Base-by-base conservation (phyloP, 2,329 filamentous ascomycete species). In the Phyllosticta paracitricarpa region DNA sequence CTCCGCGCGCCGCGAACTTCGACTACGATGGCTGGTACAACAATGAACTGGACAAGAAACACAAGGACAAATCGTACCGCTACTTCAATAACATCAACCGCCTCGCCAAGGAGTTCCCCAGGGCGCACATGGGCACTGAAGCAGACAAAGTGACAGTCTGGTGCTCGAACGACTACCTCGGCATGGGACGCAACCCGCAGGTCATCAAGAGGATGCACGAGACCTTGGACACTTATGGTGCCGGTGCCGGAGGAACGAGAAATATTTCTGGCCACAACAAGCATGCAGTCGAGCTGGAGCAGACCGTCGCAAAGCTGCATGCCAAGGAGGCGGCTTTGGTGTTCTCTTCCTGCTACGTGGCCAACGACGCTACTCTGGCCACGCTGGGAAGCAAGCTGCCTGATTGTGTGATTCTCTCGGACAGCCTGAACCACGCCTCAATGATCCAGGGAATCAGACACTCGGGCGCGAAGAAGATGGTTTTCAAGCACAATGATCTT, bases 21-120 rank as follows among this genome's bases (percentile, higher is more conserved):
- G 83, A 97, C 76, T 99, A 99, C 71, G 86, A 96, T 70, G 84
- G 75, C 55, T 99, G 97, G 77, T 99, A 97, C 78, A 79, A 87
- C 66, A 79, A 79, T 64, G 93, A 99, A 75, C 78, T 99, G 67
- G 91, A 97, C 69, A 97, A 97, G 84, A 99, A 99, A 81, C 94
- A 96, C 83, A 92, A 96, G 82, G 94, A 99, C 82, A 97, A 97
- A 80, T 97, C 92, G 58, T 99, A 99, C 80, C 90, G 94, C 72
- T 97, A 97, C 81, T 99, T 99, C 82, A 99, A 99, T 83, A 99
- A 99, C 81, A 99, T 99, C 85, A 99, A 99, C 73, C 91, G 94
- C 40, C 82, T 99, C 64, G 94, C 94, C 66, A 90, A 94, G 78
- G 91, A 97, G 66, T 99, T 99, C 65, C 94, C 94, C 30, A 89